A percentile compares a stretch with the other conserved stretches of the same genome.
Conservation (phyloP, 2,329 filamentous ascomycete genomes). For the Apiospora kogelbergensis region DNA sequence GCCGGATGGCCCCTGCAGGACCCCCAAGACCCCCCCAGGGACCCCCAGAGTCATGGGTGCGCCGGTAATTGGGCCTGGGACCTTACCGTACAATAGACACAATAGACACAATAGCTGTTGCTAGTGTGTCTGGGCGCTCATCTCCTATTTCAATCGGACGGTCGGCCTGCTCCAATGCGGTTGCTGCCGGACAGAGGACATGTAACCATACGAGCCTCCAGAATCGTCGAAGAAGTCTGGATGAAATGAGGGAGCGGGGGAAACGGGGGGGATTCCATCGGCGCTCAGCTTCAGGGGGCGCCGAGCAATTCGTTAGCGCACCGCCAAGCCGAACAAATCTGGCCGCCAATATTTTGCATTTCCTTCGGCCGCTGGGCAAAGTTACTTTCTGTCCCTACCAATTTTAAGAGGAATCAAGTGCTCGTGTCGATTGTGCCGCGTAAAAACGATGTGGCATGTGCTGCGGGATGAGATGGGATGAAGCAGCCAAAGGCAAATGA, state of each 20-base stretch:
- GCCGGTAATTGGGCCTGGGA: not conserved
- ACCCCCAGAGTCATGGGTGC: not conserved
- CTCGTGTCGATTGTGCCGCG: not conserved
- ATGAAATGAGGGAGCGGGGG: not conserved
- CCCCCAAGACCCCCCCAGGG: too few species aligned
- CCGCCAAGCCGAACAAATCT: not conserved
- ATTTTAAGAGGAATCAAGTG: not conserved
- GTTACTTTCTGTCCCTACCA: not conserved
- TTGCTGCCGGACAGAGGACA: not conserved
- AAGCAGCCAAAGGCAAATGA: not conserved
- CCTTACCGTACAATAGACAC: not conserved
- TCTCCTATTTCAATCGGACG: not conserved
- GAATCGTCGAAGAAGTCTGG: not conserved
- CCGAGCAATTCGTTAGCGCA: not conserved
- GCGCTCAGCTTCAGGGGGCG: conserved; percentile 3
- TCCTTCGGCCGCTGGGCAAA: not conserved
- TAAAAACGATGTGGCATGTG: not conserved
- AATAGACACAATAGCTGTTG: too few species aligned
- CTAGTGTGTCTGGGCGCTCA: not conserved
- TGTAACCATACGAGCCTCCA: not conserved
- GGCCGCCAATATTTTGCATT: not conserved
- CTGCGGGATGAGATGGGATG: not conserved
- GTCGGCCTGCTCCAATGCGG: not conserved
- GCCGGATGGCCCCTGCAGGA: not conserved
- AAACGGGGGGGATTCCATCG: not conserved